A percentile compares a stretch with the other conserved stretches of the same genome.
These are phyloP conservation scores for Dioszegia crocea DNA, from an alignment of 768 basidiomycete species.

Conservation along the genomic window DNA sequence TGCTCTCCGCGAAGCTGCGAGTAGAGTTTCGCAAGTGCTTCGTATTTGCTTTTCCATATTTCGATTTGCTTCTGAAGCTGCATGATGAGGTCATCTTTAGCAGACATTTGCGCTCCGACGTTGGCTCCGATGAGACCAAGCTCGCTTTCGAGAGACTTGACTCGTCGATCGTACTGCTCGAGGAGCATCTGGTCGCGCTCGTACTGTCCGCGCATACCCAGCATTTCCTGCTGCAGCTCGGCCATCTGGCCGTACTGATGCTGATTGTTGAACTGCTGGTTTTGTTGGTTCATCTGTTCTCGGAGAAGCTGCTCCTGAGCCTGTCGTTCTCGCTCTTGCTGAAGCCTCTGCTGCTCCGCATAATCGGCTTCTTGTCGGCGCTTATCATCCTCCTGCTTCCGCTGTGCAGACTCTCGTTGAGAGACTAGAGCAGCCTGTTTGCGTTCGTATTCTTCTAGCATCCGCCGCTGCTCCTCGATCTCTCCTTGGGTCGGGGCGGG, in stretches of 20 bases:
- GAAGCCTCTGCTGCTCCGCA: conserved; percentile 77
- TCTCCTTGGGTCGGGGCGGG: conserved; percentile 59
- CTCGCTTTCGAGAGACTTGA: conserved; percentile 91
- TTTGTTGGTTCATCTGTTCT: conserved; percentile 61
- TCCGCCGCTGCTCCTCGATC: conserved; percentile 82
- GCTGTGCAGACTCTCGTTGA: conserved; percentile 77
- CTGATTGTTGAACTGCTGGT: conserved; percentile 57
- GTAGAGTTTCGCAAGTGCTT: conserved; percentile 95
- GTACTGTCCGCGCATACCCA: conserved; percentile 92
- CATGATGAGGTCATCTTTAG: conserved; percentile 92
- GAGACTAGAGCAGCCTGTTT: conserved; percentile 84
- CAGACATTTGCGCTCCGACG: conserved; percentile 74
- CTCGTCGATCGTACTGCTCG: conserved; percentile 93
- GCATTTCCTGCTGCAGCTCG: conserved; percentile 82
- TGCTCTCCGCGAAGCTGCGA: conserved; percentile 97
- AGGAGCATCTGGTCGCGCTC: conserved; percentile 96
- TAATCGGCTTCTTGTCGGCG: conserved; percentile 79
- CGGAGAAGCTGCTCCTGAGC: conserved; percentile 76
- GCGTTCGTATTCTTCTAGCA: conserved; percentile 94
- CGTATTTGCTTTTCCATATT: conserved; percentile 97
- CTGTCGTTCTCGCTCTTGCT: conserved; percentile 77
- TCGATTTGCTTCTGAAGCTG: conserved; percentile 95
- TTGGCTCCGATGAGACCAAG: conserved; percentile 69
- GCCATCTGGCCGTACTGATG: conserved; percentile 61
- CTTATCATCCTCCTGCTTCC: conserved; percentile 69